Conservation (phyloP, 306 rosid genomes). For the Sesbania bispinosa region DNA sequence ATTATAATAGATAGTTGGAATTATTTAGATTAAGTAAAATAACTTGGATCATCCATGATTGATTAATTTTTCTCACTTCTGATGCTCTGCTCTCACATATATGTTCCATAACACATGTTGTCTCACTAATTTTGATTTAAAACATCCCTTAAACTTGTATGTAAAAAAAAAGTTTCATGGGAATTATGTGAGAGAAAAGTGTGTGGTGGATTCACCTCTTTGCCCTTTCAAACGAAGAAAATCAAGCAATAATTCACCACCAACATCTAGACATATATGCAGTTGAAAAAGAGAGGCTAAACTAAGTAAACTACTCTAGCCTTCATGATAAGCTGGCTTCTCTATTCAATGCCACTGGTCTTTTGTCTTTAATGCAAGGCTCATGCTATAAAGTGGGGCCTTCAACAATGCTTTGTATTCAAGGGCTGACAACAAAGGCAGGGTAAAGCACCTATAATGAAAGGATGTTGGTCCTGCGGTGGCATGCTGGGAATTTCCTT, state of each 20-base stretch:
- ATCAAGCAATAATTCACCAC: slow-evolving; percentile 8
- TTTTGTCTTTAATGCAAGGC: slow-evolving; percentile 11
- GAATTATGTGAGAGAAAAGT: not conserved
- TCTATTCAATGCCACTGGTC: not conserved
- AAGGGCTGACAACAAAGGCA: slow-evolving; percentile 8
- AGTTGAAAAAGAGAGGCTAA: slow-evolving; percentile 12
- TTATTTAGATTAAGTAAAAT: too few relatives aligned
- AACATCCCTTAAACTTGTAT: not conserved
- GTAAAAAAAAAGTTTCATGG: not conserved
- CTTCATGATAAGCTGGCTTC: slow-evolving; percentile 21
- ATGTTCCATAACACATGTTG: too few relatives aligned
- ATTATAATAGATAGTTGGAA: too few relatives aligned
- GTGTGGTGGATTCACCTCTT: not conserved
- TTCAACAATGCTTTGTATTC: not conserved
- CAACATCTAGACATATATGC: not conserved
- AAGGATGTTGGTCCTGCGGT: slow-evolving; percentile 31
- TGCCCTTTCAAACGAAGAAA: not conserved
- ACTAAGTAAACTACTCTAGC: slow-evolving; percentile 12
- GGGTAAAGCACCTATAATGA: not conserved
- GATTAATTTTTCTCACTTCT: too few relatives aligned
- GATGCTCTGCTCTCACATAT: too few relatives aligned
- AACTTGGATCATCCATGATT: too few relatives aligned
- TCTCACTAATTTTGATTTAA: not conserved
- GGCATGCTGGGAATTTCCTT: slow-evolving; percentile 21
- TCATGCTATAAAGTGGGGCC: slow-evolving; percentile 25